phyloP scores from a whole-genome alignment of 2,329 filamentous ascomycete genomes.

The Exophiala calicioides region DNA sequence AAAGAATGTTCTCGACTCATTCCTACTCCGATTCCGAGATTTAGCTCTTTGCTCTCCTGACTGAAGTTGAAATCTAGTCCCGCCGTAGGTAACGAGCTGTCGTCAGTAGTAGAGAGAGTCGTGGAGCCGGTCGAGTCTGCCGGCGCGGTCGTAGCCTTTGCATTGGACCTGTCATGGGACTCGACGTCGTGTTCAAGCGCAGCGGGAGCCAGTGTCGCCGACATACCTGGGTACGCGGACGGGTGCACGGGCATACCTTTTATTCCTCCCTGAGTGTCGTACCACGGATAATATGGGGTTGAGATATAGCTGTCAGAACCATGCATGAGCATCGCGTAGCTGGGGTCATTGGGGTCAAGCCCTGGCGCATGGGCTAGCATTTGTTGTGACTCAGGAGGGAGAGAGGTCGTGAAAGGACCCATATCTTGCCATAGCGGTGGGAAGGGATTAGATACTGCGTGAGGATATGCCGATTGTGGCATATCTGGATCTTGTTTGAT shows the following conservation, averaged over 20 bases:
- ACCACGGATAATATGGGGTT: slow-evolving; percentile 49
- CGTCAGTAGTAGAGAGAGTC: slow-evolving; percentile 3
- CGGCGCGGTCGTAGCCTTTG: slow-evolving; percentile 4
- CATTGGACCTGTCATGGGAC: neutral
- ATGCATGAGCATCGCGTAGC: slow-evolving; percentile 49
- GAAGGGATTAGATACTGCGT: slow-evolving; percentile 5
- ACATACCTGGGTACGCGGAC: slow-evolving; percentile 40
- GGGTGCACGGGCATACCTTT: slow-evolving; percentile 33
- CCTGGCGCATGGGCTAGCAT: slow-evolving; percentile 47
- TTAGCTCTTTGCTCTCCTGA: slow-evolving; percentile 22
- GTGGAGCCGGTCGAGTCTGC: slow-evolving; percentile 2
- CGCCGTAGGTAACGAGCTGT: slow-evolving; percentile 7
- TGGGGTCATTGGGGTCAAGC: slow-evolving; percentile 48
- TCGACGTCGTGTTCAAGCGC: slow-evolving; percentile 39
- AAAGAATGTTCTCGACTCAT: too few species aligned
- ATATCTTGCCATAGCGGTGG: slow-evolving; percentile 32
- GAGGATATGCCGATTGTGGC: slow-evolving; percentile 29
- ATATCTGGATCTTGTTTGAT: slow-evolving; percentile 26
- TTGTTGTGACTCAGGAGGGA: slow-evolving; percentile 57
- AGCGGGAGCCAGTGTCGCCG: slow-evolving; percentile 43
- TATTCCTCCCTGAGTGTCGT: slow-evolving; percentile 38
- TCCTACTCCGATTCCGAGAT: slow-evolving; percentile 1
- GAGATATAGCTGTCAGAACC: slow-evolving; percentile 42
- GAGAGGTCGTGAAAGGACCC: slow-evolving; percentile 50
- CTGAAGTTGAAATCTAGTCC: slow-evolving; percentile 27